phyloP scores from a whole-genome alignment of 2,329 filamentous ascomycete species.

The Penicillium glabrum region DNA sequence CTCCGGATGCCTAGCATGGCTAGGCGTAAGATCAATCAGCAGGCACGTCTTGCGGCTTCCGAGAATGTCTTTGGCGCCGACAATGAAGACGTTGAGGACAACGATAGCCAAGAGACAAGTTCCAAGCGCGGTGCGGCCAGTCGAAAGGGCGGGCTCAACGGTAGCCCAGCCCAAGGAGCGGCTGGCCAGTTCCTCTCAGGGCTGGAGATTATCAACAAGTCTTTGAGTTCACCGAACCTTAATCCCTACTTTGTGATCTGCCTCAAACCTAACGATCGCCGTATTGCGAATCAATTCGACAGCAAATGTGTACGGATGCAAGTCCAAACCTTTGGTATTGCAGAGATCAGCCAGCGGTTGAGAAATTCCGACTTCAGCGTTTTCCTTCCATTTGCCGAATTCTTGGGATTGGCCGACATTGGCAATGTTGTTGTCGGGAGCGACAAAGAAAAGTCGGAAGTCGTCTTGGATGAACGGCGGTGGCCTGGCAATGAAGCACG shows the following conservation, averaged over 20 bases:
- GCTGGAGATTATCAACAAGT: constrained; percentile 86
- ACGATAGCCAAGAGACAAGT: constrained; percentile 34
- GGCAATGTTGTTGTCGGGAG: constrained; percentile 86
- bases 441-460: constrained; percentile 86
- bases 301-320: constrained; percentile 97
- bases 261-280: constrained; percentile 91
- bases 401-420: constrained; percentile 81
- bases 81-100: constrained; percentile 43
- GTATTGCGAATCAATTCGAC: constrained; percentile 98
- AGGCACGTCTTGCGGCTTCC: constrained; percentile 41
- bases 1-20: constrained; percentile 91
- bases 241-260: constrained; percentile 98
- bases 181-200: constrained; percentile 89
- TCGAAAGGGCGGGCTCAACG: constrained; percentile 41
- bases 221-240: constrained; percentile 75
- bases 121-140: constrained; percentile 24
- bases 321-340: constrained; percentile 92
- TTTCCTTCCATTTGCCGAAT: constrained; percentile 94
- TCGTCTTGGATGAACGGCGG: constrained; percentile 85
- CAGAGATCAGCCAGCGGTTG: constrained; percentile 91
- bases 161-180: constrained; percentile 69
- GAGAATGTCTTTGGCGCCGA: constrained; percentile 26
- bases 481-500: constrained; percentile 92
- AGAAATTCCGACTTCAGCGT: constrained; percentile 93
- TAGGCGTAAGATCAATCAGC: constrained; percentile 66